Evolutionary conservation across 306 rosid species (phyloP).

Genomic region (Cucumis cinereus): DNA sequence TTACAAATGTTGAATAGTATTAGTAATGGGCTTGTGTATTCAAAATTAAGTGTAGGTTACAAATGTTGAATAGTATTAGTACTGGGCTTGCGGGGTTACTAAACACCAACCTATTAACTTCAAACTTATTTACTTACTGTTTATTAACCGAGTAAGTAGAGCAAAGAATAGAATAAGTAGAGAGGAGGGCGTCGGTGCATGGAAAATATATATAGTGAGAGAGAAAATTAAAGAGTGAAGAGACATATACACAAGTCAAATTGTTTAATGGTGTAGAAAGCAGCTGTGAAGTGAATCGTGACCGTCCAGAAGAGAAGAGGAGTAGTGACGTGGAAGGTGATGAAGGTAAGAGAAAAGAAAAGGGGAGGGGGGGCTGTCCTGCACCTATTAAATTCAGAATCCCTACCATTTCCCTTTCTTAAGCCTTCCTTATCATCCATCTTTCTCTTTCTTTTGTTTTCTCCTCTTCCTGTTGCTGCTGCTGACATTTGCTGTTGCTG

Average conservation of each 20-base stretch:
- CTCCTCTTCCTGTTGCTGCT: neutral
- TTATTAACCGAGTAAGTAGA: no score
- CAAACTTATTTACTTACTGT: no score
- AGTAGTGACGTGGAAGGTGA: neutral
- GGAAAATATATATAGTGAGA: neutral
- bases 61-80: no score
- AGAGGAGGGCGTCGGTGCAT: constrained; percentile 6
- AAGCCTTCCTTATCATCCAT: neutral
- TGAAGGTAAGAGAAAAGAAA: neutral
- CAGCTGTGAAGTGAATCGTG: neutral
- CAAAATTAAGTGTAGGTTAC: no score
- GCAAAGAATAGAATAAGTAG: neutral
- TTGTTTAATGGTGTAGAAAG: neutral
- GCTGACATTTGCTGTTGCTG: constrained; percentile 4
- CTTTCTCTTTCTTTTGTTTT: neutral
- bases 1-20: no score
- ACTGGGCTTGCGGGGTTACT: no score
- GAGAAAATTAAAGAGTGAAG: neutral
- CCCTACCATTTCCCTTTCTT: constrained; percentile 5
- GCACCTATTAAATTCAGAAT: neutral
- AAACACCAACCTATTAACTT: no score
- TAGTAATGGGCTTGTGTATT: no score
- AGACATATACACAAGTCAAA: constrained; percentile 2
- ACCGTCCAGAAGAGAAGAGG: neutral
- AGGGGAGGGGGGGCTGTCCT: neutral